Conservation (phyloP, 306 rosid genomes). For the Castanopsis chinensis region DNA sequence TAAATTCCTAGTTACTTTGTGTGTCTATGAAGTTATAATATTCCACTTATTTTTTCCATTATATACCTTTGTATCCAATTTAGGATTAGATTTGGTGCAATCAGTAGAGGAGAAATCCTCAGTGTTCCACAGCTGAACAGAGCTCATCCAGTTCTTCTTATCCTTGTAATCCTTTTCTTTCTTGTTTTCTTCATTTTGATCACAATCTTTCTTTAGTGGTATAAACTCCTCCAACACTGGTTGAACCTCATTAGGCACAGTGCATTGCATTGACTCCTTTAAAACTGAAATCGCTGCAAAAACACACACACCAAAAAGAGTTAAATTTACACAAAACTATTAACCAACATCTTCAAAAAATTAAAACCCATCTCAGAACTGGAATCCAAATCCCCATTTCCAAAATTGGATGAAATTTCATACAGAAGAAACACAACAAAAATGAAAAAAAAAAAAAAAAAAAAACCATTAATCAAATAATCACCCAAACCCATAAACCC, state of each 20-base stretch:
- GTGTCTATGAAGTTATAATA: not conserved
- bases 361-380: slow-evolving; percentile 4
- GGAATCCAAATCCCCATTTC: slow-evolving; percentile 2
- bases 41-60: not conserved
- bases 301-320: not conserved
- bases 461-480: not conserved
- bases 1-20: not conserved
- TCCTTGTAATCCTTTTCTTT: slow-evolving; percentile 62
- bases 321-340: slow-evolving; percentile 10
- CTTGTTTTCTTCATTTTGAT: slow-evolving; percentile 30
- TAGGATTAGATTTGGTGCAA: slow-evolving; percentile 32
- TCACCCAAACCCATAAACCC: not conserved
- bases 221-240: slow-evolving; percentile 84
- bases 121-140: slow-evolving; percentile 89
- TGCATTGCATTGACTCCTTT: slow-evolving; percentile 59
- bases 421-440: not conserved
- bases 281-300: slow-evolving; percentile 58
- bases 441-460: not conserved
- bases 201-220: slow-evolving; percentile 63
- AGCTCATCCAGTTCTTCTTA: slow-evolving; percentile 97
- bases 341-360: slow-evolving; percentile 8
- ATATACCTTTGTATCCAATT: slow-evolving; percentile 58
- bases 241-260: slow-evolving; percentile 18
- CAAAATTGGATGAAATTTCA: not conserved
- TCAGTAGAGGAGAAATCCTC: slow-evolving; percentile 22